Base-by-base conservation (phyloP, 2,329 filamentous ascomycete genomes). In the Cladosporium cucumerinum region DNA sequence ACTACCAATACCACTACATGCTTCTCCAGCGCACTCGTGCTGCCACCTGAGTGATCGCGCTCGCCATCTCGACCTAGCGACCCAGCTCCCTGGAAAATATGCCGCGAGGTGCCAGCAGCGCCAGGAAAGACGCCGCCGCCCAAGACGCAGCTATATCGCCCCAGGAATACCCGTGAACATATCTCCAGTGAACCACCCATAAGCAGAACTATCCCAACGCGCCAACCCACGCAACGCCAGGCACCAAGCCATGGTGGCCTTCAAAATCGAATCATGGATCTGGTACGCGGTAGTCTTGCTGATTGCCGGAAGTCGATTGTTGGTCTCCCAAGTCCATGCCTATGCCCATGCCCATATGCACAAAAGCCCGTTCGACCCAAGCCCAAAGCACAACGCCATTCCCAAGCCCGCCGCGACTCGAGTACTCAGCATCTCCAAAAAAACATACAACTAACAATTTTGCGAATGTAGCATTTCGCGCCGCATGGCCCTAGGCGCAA, bases 211-310 rank as follows among this genome's bases (percentile, higher is more conserved):
- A 62, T 8, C 60, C 60, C 32, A 43, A 54, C 25, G 60, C 60
- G 34, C 23, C 60, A 62, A 28, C 43, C 39, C 46, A 16, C 58
- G 14, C 30, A 63, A 1, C 30, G 5, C 26, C n/a, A 25, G 61
- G 8, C 28, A 51, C 52, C 36, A 58, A 65, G 66, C 66, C 26
- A 76, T 77, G 74, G 65, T 75, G 26, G 65, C 71, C 54, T 77
- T 82, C 60, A 72, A 73, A 28, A 73, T 77, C 48, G 80, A 82
- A 70, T 79, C 77, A 61, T 82, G 80, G 80, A 79, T 80, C 49
- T 82, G 80, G 80, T 82, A 76, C 69, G 73, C 75, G 18, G 72
- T 79, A 60, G 79, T 78, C 11, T 65, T 80, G 3, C 67, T 73
- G 7, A 78, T 82, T 62, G 77, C 80, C 36, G 67, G 72, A 14